phyloP scores from a whole-genome alignment of 441 rosid genomes.

The Corymbia calophylla region DNA sequence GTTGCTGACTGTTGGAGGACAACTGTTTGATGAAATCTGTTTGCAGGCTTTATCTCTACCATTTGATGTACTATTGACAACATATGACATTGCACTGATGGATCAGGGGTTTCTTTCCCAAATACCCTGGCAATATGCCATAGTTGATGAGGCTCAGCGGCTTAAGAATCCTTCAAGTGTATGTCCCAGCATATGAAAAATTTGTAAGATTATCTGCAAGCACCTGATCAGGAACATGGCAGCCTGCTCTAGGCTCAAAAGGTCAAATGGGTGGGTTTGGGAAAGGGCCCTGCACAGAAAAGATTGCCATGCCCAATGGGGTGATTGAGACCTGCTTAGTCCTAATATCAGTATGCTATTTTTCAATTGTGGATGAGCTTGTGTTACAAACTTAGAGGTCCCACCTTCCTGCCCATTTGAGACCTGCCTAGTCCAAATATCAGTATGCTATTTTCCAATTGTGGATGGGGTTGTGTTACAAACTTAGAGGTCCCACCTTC shows the following conservation, averaged over 20 bases:
- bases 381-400: neutral
- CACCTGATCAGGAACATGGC: neutral
- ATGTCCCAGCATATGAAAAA: constrained; percentile 18
- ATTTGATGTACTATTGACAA: constrained; percentile 74
- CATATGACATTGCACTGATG: constrained; percentile 68
- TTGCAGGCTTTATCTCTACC: constrained; percentile 47
- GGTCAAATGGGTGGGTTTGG: neutral
- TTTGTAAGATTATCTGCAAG: neutral
- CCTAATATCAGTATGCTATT: neutral
- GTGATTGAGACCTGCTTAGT: neutral
- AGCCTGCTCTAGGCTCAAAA: neutral
- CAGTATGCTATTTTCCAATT: neutral
- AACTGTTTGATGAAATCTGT: constrained; percentile 2
- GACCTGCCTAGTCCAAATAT: neutral
- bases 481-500: neutral
- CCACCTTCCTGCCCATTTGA: neutral
- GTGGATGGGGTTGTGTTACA: neutral
- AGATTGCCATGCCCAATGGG: neutral
- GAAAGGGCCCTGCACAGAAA: neutral
- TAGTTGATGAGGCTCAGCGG: constrained; percentile 92
- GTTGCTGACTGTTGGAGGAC: neutral
- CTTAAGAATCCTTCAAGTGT: constrained; percentile 91
- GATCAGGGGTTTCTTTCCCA: constrained; percentile 88
- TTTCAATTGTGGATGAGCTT: neutral
- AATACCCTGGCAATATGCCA: constrained; percentile 67